phyloP scores from a whole-genome alignment of 2,329 filamentous ascomycete species.

The Pestalotiopsis sp. region DNA sequence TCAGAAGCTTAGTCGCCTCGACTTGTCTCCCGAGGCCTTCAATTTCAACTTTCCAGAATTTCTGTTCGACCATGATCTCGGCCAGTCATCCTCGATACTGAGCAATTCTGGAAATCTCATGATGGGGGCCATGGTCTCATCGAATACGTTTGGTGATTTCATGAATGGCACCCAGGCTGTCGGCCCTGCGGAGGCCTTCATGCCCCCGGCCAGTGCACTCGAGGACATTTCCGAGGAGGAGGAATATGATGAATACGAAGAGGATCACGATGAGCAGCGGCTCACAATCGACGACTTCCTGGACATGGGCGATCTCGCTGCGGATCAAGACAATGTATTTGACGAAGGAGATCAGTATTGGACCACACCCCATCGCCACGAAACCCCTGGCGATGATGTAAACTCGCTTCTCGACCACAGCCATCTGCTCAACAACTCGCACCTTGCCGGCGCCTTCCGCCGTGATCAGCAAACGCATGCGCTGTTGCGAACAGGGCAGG shows the following conservation, averaged over 20 bases:
- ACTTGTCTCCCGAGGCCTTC: constrained; percentile 59
- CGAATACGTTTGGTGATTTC: constrained; percentile 57
- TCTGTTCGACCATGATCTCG: constrained; percentile 37
- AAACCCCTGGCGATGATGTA: constrained; percentile 50
- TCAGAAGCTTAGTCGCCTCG: constrained; percentile 47
- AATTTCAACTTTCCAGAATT: constrained; percentile 39
- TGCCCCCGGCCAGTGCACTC: constrained; percentile 62
- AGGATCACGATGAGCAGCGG: constrained; percentile 66
- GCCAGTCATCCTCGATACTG: constrained; percentile 58
- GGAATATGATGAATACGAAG: constrained; percentile 51
- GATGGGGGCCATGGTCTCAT: constrained; percentile 72
- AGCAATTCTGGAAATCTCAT: constrained; percentile 75
- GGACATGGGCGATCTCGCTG: constrained; percentile 63
- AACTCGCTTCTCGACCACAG: constrained; percentile 55
- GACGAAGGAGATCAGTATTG: constrained; percentile 49
- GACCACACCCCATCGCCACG: constrained; percentile 54
- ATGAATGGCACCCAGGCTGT: constrained; percentile 64
- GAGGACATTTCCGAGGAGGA: constrained; percentile 55
- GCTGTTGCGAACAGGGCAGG: constrained; percentile 62
- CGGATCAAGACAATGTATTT: constrained; percentile 48
- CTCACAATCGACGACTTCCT: constrained; percentile 75
- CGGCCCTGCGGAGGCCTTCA: constrained; percentile 74
- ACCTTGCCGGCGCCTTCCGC: constrained; percentile 79
- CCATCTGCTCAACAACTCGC: constrained; percentile 67
- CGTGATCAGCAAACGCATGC: constrained; percentile 66